Evolutionary conservation across 192 early-diverging fungal species (phyloP).

Genomic region (Umbelopsis sp.): DNA sequence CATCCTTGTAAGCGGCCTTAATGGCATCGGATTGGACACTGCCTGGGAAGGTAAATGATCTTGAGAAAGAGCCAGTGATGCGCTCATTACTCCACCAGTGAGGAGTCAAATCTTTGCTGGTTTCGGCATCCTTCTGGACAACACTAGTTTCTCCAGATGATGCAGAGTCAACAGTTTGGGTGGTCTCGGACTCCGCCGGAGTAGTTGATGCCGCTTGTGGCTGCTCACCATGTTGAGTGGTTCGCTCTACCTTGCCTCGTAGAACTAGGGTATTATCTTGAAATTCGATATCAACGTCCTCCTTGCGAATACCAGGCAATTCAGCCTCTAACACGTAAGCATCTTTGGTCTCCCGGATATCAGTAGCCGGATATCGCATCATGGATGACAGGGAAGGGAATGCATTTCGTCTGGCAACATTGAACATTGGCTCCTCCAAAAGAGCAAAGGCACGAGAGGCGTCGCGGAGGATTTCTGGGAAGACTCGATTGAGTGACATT

Average conservation of each 20-base stretch:
- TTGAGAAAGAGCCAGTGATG: conserved; percentile 26
- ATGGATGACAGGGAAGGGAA: conserved; percentile 9
- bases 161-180: background rate
- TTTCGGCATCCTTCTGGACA: background rate
- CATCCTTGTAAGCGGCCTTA: conserved; percentile 32
- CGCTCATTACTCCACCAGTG: conserved; percentile 32
- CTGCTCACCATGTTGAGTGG: conserved; percentile 10
- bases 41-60: conserved; percentile 26
- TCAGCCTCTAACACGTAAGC: conserved; percentile 44
- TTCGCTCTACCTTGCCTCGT: conserved; percentile 34
- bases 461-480: conserved; percentile 36
- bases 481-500: conserved; percentile 34
- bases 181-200: background rate
- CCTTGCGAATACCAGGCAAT: conserved; percentile 42
- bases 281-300: conserved; percentile 40
- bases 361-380: conserved; percentile 31
- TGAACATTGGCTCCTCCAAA: conserved; percentile 40
- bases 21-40: conserved; percentile 25
- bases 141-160: background rate
- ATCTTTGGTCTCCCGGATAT: conserved; percentile 35
- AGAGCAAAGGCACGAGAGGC: conserved; percentile 31
- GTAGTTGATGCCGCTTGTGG: background rate
- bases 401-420: conserved; percentile 23
- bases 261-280: conserved; percentile 37
- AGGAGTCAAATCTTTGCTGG: conserved; percentile 1